Evolutionary conservation across 768 basidiomycete genomes (phyloP).

Genomic region (Suillus lakei): DNA sequence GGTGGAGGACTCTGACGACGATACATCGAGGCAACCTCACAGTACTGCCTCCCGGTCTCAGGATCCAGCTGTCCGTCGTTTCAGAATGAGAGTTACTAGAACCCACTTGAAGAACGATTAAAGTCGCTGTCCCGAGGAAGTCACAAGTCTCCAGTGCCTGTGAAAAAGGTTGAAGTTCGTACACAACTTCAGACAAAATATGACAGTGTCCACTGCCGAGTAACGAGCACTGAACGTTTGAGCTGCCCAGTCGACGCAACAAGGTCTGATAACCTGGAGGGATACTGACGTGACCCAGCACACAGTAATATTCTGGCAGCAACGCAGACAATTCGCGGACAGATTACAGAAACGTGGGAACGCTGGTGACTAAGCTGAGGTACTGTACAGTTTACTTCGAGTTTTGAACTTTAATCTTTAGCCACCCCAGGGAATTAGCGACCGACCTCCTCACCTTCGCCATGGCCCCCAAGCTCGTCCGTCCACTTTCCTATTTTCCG

Average conservation of each 20-base stretch:
- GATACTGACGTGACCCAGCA: no score
- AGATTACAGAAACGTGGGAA: not conserved
- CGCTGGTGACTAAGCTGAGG: not conserved
- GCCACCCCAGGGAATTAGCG: constrained; percentile 8
- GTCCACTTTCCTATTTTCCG: constrained; percentile 19
- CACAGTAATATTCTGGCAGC: no score
- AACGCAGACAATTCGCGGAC: no score
- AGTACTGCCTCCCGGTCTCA: not conserved
- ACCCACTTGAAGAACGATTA: not conserved
- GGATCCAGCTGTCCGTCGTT: no score
- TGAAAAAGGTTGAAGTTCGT: no score
- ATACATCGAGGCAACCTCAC: no score
- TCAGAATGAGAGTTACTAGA: not conserved
- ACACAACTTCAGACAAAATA: no score
- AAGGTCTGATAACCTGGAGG: no score
- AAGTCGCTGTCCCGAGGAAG: not conserved
- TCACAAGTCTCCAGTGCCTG: not conserved
- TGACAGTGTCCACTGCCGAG: no score
- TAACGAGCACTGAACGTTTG: no score
- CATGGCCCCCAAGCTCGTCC: constrained; percentile 84
- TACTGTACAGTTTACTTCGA: constrained; percentile 12
- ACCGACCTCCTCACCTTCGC: constrained; percentile 34
- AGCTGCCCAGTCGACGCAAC: no score
- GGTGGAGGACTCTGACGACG: no score
- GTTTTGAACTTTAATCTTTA: constrained; percentile 6